Conservation (phyloP, 2,329 filamentous ascomycete genomes). For the Penicillium griseofulvum region DNA sequence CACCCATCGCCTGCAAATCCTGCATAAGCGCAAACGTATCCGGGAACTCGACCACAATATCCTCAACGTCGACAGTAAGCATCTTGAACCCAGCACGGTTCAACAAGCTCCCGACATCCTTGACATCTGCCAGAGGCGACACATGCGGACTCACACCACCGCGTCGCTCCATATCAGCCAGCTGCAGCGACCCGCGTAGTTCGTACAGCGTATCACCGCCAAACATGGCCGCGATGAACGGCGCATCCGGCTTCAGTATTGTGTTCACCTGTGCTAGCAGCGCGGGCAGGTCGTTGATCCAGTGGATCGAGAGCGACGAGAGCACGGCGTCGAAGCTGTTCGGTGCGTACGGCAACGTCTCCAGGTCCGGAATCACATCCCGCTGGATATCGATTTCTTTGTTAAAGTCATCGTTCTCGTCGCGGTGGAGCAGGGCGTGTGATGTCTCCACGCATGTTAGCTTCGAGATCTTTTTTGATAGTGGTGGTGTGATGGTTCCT, state of each 20-base stretch:
- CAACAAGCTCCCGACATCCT: conserved; percentile 83
- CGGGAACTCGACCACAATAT: conserved; percentile 93
- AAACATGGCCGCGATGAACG: conserved; percentile 94
- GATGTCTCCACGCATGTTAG: conserved; percentile 83
- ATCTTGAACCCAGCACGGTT: conserved; percentile 90
- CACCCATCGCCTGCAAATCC: conserved; percentile 94
- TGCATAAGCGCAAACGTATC: conserved; percentile 87
- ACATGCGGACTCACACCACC: conserved; percentile 92
- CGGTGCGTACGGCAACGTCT: conserved; percentile 71
- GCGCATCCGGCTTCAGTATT: conserved; percentile 81
- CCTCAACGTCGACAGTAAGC: conserved; percentile 93
- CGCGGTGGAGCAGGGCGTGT: conserved; percentile 72
- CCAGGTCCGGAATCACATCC: conserved; percentile 65
- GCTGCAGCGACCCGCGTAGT: conserved; percentile 85
- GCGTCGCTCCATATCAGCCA: conserved; percentile 83
- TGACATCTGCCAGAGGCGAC: conserved; percentile 86
- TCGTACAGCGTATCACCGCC: conserved; percentile 93
- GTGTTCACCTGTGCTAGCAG: conserved; percentile 80
- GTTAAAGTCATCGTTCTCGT: conserved; percentile 67
- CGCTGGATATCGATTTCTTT: conserved; percentile 68
- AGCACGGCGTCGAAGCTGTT: conserved; percentile 85
- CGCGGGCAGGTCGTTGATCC: conserved; percentile 94
- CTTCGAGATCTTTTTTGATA: conserved; percentile 68
- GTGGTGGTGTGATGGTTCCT: conserved; percentile 46
- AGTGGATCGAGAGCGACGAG: conserved; percentile 86